These are phyloP conservation scores for Trichoderma sp. DNA, from an alignment of 2,329 filamentous ascomycete species.

Conservation along the genomic window DNA sequence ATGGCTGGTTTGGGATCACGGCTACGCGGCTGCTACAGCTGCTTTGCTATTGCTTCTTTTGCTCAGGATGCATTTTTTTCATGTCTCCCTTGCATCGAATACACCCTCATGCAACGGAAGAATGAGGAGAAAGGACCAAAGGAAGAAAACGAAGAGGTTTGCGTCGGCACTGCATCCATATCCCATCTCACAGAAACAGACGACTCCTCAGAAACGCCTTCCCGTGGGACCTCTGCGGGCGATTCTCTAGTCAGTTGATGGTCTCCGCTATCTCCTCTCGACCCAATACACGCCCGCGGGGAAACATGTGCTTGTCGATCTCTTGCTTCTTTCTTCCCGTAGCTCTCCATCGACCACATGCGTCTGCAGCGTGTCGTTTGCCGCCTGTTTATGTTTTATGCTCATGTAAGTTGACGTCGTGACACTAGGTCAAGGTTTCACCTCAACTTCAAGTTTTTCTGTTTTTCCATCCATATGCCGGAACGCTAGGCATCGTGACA, in stretches of 20 bases:
- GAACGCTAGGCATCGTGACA: background rate
- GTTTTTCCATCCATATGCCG: background rate
- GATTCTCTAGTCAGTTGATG: slow-evolving; percentile 16
- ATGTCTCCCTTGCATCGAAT: background rate
- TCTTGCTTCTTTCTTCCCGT: slow-evolving; percentile 15
- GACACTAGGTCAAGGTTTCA: background rate
- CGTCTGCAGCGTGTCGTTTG: slow-evolving; percentile 8
- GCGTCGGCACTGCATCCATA: slow-evolving; percentile 15
- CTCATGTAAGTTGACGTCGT: slow-evolving; percentile 25
- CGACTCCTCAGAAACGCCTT: background rate
- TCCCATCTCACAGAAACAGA: background rate
- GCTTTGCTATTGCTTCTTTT: background rate
- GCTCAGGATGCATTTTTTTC: background rate
- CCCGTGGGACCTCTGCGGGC: slow-evolving; percentile 20
- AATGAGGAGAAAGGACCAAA: background rate
- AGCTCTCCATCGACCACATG: background rate
- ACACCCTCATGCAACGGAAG: background rate
- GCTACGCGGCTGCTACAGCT: background rate
- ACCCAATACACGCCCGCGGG: slow-evolving; percentile 23
- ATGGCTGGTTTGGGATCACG: slow-evolving; percentile 9
- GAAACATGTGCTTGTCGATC: slow-evolving; percentile 21
- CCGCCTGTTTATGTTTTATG: background rate
- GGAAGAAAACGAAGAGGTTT: background rate
- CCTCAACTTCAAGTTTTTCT: slow-evolving; percentile 1
- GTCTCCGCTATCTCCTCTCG: slow-evolving; percentile 14